Base-by-base conservation (phyloP, 2,329 filamentous ascomycete species). In the Thelonectria discophora region DNA sequence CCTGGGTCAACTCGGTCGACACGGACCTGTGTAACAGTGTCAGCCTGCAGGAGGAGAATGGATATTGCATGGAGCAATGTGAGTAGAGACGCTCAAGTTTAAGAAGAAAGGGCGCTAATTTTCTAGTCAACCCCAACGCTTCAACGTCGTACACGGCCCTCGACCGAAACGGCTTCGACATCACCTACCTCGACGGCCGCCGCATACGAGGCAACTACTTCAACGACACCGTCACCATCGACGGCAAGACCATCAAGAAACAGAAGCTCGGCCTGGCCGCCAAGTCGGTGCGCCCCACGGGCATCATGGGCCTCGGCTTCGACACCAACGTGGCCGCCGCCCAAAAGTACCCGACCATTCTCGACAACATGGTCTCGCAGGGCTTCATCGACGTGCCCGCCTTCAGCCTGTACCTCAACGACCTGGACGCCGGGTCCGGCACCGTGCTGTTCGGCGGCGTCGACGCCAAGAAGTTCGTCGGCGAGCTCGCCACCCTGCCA, bases 361-460 rank as follows among this genome's bases (percentile, higher is more conserved):
- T 92, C 17, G 83, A 88, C 73, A 81, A 86, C 66, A 82, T 95
- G 73, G 82, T 86, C 20, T 74, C 84, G 24, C 83, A 91, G 69
- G 85, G 84, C 43, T 73, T 85, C 52, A 91, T 92, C 71, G 81
- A 82, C 55, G 82, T 81, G 27, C 85, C 86, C 68, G 87, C 88
- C 4, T 93, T 90, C 77, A 91, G 88, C 63, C 76, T 93, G 24
- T 92, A 88, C 80, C 79, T 87, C 58, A 77, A 94, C 76, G 89
- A 92, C 72, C 77, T 93, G 13, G 78, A 80, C 62, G 74, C 90
- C 1, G 86, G 83, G 58, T 87, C 84, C 3, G 92, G 92, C 52
- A 88, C 80, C 66, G 88, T 94, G 61, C 82, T 94, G 10, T 95
- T 95, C 68, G 92, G 92, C 46, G 92, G 90, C 50, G 87, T 94